Evolutionary conservation across 202 grass and related monocot species (phyloP), one percentile per base, ranked within the genome.

Genomic region (Musa balbisiana): DNA sequence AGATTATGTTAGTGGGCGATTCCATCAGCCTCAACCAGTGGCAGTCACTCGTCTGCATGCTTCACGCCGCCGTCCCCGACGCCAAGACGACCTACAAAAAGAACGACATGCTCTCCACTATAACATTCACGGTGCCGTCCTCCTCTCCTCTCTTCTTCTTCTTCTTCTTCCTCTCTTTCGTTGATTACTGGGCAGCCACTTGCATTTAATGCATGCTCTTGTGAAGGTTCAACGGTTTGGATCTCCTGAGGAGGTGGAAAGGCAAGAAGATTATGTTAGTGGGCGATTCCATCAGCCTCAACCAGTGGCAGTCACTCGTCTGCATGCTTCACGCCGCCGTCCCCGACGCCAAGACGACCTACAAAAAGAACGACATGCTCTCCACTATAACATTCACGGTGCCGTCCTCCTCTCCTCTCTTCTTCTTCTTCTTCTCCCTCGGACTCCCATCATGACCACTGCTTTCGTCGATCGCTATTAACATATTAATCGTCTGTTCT

Each of bases 181-280:
- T 43, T 8, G 0, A 8, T 43, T 43, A 6, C 33, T 3, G 4
- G 33, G 33, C 33, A 6, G 33, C 33, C 33, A 43, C 4, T 43
- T 43, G 33, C 33, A 43, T 43, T 43, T 43, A 6, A 43, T 43
- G 4, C 33, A 43, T 43, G 33, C 33, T 43, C 33, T 62, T 65
- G 20, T 80, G 29, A 70, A 97, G 94, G 85, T 98, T 98, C 71
- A 68, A 88, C 26, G 94, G 91, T 51, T 69, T 53, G 21, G 85
- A 92, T 43, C 80, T 98, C 2, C 43, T 98, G 72, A 69, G 19
- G 59, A 89, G n/a, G 17, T 94, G 85, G 82, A 92, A n/a, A 76
- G 91, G 94, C 66, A 98, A 98, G 94, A 98, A 94, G 91, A 82
- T 98, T 75, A 90, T 98, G 91, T 98, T 98, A 78, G 94, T 98